phyloP scores from a whole-genome alignment of 2,329 filamentous ascomycete species.

The Neophaeococcomyces mojaviensis region DNA sequence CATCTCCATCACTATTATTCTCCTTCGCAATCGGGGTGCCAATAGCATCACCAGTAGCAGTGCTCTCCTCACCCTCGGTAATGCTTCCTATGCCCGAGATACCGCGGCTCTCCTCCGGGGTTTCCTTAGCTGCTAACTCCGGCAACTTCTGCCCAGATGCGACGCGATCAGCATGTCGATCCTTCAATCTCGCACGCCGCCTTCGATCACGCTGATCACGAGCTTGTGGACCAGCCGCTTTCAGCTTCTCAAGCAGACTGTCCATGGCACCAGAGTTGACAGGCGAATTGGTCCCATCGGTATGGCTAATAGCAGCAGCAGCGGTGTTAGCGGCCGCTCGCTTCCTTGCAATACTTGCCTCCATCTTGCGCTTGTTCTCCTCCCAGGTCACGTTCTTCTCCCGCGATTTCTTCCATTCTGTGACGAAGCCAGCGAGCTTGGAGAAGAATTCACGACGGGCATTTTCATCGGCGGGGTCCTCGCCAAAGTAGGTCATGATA shows the following conservation, averaged over 20 bases:
- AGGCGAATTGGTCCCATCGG: constrained; percentile 17
- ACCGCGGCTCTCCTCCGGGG: constrained; percentile 43
- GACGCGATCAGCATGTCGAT: constrained; percentile 79
- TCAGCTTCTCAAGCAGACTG: constrained; percentile 84
- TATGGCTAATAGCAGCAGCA: constrained; percentile 32
- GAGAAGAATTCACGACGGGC: constrained; percentile 91
- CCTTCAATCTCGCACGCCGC: constrained; percentile 79
- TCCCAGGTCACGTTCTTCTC: constrained; percentile 85
- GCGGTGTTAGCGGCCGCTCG: constrained; percentile 55
- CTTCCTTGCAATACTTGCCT: constrained; percentile 88
- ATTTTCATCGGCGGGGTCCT: constrained; percentile 85
- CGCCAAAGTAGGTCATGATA: constrained; percentile 93
- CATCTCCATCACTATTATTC: constrained; percentile 51
- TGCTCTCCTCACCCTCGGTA: constrained; percentile 20
- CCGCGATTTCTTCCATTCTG: constrained; percentile 91
- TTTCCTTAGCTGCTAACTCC: constrained; percentile 52
- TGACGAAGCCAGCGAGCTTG: constrained; percentile 82
- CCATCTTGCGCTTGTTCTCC: constrained; percentile 75
- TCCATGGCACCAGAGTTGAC: constrained; percentile 88
- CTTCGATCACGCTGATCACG: constrained; percentile 83
- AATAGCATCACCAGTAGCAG: constrained; percentile 21
- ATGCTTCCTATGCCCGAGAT: constrained; percentile 24
- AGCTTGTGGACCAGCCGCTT: constrained; percentile 83
- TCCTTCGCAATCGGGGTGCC: constrained; percentile 26
- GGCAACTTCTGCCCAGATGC: constrained; percentile 86